phyloP scores from a whole-genome alignment of 805 yeast genomes.

The Dipodascus albidus region DNA sequence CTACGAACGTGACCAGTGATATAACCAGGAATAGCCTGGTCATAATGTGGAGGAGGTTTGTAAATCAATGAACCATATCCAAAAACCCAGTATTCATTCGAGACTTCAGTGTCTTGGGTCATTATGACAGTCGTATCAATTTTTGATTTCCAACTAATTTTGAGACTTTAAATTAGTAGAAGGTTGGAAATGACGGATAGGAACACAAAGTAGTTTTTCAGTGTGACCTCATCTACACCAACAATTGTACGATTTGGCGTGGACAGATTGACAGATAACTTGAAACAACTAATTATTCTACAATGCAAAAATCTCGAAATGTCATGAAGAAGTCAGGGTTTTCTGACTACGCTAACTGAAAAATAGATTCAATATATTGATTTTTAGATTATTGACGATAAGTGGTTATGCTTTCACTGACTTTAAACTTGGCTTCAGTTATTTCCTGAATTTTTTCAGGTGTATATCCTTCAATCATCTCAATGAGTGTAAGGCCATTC shows the following conservation, averaged over 20 bases:
- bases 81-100: slow-evolving; percentile 47
- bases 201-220: too few relatives aligned
- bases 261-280: too few relatives aligned
- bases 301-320: too few relatives aligned
- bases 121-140: too few relatives aligned
- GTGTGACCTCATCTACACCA: too few relatives aligned
- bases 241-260: too few relatives aligned
- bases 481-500: slow-evolving; percentile 28
- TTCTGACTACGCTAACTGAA: too few relatives aligned
- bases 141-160: too few relatives aligned
- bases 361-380: too few relatives aligned
- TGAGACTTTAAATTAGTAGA: too few relatives aligned
- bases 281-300: background rate
- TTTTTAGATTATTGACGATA: background rate
- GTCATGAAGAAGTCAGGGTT: too few relatives aligned
- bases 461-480: slow-evolving; percentile 24
- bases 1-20: slow-evolving; percentile 67
- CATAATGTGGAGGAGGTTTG: slow-evolving; percentile 75
- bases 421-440: slow-evolving; percentile 28
- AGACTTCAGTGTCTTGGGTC: background rate
- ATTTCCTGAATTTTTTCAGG: slow-evolving; percentile 26
- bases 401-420: slow-evolving; percentile 11
- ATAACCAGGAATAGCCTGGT: slow-evolving; percentile 56
- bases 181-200: too few relatives aligned
- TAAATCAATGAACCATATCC: slow-evolving; percentile 86